Base-by-base conservation (phyloP, 441 rosid genomes). In the Bruguiera hainesii region DNA sequence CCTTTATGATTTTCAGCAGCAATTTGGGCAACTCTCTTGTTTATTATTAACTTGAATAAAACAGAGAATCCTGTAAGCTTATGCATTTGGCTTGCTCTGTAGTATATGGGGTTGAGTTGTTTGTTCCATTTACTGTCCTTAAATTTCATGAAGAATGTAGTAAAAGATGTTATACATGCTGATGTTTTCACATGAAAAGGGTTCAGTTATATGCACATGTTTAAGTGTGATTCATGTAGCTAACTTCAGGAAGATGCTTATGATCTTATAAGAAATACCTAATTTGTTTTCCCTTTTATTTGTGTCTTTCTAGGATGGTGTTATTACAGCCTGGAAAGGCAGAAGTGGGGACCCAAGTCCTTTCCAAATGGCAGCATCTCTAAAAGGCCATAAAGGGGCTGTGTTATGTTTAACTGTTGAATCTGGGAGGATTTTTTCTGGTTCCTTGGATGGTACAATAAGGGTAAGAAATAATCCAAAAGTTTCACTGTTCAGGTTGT, bases 361-460 rank as follows among this genome's bases (percentile, higher is more conserved):
- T 65, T 94, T 94, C 79, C 94, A 91, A 62, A 86, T 84, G 5
- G 89, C 85, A 0, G 85, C 87, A 8, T 84, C 93, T 65, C 74
- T 89, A 31, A 73, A 61, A 49, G 93, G 93, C 65, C 98, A 89
- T 76, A 70, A 80, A 6, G 76, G 70, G 69, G 83, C 84, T 20
- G 98, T 93, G 60, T 78, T 79, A 67, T 85, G 92, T 4, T 78
- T 93, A 71, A 83, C 80, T 66, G 89, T 89, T 56, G 96, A 93
- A 68, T 87, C 80, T 26, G 83, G 83, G 68, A 78, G 84, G 69
- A 83, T 91, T 7, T 91, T 86, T 84, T 94, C 96, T 4, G 93
- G 96, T 68, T 89, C 98, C 60, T 82, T 80, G 84, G 98, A 94
- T 67, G 67, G 83, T 70, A 68, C 96, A 7, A 85, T 91, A 76